These are phyloP conservation scores for Begonia fuchsioides DNA, from an alignment of 306 rosid species.

Conservation along the genomic window DNA sequence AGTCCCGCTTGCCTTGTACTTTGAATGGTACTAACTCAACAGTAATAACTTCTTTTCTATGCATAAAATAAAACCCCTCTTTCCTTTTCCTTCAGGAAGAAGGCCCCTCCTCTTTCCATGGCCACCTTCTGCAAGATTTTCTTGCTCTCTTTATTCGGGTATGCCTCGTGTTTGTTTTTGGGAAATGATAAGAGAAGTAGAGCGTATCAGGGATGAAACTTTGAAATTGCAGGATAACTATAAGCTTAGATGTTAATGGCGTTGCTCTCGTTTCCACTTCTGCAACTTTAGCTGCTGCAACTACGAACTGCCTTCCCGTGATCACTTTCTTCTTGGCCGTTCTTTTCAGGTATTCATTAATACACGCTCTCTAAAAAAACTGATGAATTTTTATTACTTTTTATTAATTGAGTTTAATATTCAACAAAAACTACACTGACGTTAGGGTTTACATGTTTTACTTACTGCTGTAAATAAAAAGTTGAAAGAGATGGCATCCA, in stretches of 20 bases:
- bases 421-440: too few species aligned
- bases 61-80: background rate
- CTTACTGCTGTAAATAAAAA: too few species aligned
- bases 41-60: background rate
- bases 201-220: too few species aligned
- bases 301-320: slow-evolving; percentile 56
- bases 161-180: slow-evolving; percentile 5
- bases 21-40: slow-evolving; percentile 28
- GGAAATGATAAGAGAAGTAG: too few species aligned
- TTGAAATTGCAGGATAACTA: slow-evolving; percentile 32
- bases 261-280: slow-evolving; percentile 48
- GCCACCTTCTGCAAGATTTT: slow-evolving; percentile 53
- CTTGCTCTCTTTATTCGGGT: slow-evolving; percentile 50
- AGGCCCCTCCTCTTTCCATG: slow-evolving; percentile 42
- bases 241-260: slow-evolving; percentile 44
- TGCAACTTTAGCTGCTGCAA: slow-evolving; percentile 65
- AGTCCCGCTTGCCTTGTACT: slow-evolving; percentile 38
- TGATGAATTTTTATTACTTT: too few species aligned
- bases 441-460: too few species aligned
- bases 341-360: slow-evolving; percentile 26
- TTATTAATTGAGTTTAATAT: too few species aligned
- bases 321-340: slow-evolving; percentile 67
- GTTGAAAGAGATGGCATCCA: too few species aligned
- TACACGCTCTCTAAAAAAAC: too few species aligned
- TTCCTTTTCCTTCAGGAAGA: slow-evolving; percentile 25